Percentiles rank a stretch among this genome's conserved stretches.
phyloP scores from a whole-genome alignment of 345 rosid genomes.

The Hibiscus tridactylites region DNA sequence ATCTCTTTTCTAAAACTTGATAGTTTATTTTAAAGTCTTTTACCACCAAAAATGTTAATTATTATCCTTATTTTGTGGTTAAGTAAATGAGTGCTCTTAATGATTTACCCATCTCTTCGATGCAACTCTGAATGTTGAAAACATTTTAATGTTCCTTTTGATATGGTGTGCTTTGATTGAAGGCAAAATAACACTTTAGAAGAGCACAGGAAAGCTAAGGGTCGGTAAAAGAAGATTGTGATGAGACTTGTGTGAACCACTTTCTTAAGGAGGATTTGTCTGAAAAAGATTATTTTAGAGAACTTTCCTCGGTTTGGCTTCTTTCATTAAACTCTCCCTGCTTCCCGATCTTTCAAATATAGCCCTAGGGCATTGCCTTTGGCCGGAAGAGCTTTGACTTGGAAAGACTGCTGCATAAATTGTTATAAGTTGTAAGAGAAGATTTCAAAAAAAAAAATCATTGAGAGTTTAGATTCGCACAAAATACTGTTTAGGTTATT shows the following conservation, averaged over 20 bases:
- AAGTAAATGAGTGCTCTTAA: background rate
- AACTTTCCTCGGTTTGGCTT: background rate
- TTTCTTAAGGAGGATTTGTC: background rate
- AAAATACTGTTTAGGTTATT: background rate
- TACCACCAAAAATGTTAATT: background rate
- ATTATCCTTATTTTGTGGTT: background rate
- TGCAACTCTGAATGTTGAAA: background rate
- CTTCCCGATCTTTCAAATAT: background rate
- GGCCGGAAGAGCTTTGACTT: background rate
- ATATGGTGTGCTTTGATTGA: background rate
- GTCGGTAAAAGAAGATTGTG: background rate
- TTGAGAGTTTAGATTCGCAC: background rate
- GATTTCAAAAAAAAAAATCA: background rate
- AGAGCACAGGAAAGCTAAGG: background rate
- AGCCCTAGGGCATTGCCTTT: background rate
- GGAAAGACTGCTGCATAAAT: background rate
- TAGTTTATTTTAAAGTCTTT: background rate
- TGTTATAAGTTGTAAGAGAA: background rate
- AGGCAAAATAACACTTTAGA: background rate
- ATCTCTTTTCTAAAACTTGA: background rate
- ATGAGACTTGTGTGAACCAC: background rate
- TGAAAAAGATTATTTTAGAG: background rate
- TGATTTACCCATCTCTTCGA: background rate
- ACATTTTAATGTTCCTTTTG: background rate
- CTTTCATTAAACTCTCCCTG: background rate